phyloP scores from a whole-genome alignment of 306 rosid species.

The Malus asiatica region DNA sequence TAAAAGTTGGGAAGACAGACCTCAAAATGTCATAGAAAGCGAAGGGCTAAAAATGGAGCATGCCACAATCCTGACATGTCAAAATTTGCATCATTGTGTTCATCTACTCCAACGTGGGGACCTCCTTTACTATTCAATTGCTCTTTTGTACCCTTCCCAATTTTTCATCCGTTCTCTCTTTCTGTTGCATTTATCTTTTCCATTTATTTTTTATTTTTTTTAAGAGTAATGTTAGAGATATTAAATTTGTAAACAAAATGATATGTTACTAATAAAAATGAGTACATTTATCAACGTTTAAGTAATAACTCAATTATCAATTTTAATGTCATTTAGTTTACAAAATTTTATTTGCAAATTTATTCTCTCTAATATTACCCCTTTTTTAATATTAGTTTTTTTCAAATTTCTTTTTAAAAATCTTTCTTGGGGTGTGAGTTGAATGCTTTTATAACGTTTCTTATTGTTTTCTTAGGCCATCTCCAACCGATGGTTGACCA shows the following conservation, averaged over 20 bases:
- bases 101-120: constrained; percentile 3
- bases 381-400: no score
- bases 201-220: neutral
- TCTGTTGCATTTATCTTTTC: neutral
- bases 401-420: no score
- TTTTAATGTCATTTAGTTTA: accelerated
- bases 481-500: no score
- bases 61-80: neutral
- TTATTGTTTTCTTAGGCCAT: neutral
- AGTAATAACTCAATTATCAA: no score
- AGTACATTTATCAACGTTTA: no score
- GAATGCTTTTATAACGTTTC: neutral
- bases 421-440: neutral
- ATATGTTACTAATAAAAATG: no score
- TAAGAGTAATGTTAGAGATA: no score
- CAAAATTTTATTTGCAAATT: no score
- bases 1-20: neutral
- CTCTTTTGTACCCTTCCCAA: neutral
- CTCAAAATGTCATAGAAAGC: neutral
- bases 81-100: neutral
- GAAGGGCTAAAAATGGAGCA: neutral
- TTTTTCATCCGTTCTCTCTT: neutral
- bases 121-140: neutral
- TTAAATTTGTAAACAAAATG: no score
- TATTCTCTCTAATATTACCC: neutral